Conservation (phyloP, 768 basidiomycete genomes). For the Nidularia sp. region DNA sequence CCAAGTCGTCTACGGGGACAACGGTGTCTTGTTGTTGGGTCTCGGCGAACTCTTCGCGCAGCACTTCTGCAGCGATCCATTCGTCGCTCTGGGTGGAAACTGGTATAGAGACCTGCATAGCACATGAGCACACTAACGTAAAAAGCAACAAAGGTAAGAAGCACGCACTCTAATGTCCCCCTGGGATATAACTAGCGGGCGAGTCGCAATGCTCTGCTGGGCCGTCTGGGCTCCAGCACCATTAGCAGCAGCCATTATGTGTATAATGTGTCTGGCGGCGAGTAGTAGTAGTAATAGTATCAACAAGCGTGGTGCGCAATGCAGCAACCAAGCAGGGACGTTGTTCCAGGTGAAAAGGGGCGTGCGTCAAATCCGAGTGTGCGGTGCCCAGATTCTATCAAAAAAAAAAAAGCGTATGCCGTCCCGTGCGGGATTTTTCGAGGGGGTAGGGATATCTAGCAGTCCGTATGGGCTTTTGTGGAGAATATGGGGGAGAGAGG, state of each 20-base stretch:
- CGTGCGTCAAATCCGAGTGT: too few species aligned
- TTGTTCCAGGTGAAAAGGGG: too few species aligned
- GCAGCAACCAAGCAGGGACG: too few species aligned
- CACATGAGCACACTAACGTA: slow-evolving; percentile 2
- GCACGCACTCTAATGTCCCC: slow-evolving; percentile 50
- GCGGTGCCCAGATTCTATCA: too few species aligned
- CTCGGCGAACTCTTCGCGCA: slow-evolving; percentile 84
- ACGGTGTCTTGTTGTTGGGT: slow-evolving; percentile 54
- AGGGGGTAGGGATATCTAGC: too few species aligned
- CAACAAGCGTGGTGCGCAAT: too few species aligned
- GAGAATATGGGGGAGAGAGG: too few species aligned
- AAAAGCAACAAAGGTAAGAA: too few species aligned
- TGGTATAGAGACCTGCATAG: slow-evolving; percentile 72
- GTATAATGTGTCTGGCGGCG: not conserved
- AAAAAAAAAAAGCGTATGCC: too few species aligned
- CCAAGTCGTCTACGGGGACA: slow-evolving; percentile 47
- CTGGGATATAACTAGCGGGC: slow-evolving; percentile 43
- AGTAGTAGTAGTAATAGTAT: too few species aligned
- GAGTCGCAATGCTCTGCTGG: slow-evolving; percentile 33
- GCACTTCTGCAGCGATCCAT: slow-evolving; percentile 91
- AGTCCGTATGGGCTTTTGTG: too few species aligned
- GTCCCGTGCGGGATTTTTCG: too few species aligned
- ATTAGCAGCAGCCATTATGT: slow-evolving; percentile 35
- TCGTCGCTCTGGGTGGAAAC: slow-evolving; percentile 77
- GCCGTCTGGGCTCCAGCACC: slow-evolving; percentile 26